Base-by-base conservation (phyloP, 1,139 yeast genomes). In the Pichia inconspicua region DNA sequence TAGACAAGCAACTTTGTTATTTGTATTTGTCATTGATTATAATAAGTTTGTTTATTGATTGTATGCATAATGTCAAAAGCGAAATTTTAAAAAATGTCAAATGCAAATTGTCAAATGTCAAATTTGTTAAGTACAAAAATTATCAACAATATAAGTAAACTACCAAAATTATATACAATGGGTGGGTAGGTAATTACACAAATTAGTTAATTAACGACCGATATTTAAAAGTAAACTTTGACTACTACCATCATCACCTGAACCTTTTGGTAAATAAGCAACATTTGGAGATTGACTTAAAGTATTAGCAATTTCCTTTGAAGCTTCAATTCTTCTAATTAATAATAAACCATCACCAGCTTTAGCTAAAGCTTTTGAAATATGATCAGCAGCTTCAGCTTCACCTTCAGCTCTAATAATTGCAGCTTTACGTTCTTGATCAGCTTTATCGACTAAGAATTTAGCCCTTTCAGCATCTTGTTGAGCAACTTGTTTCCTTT, bases 371-470 rank as follows among this genome's bases (percentile, higher is more conserved):
- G 98, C 97, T 69, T 83, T 88, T 43, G 97, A 88, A 55, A 94
- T 95, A 52, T 84, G 82, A 54, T 92, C 98, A 8, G 97, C 99
- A 49, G 96, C 88, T 68, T 94, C 98, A 41, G 98, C 98, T 70
- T 94, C 99, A 69, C 98, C 99, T 69, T 94, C 98, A 27, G 99
- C 99, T 60, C 97, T 80, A 56, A 92, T 92, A 60, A 94, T 89
- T 48, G 86, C 75, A 5, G 98, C 98, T 66, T 84, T 90, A 66
- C 95, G 81, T 68, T 92, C 97, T 69, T 94, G 99, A 68, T 92
- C 97, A 5, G 98, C 98, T 67, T 84, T 86, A 65, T 90, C 97
- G 46, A 94, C 99, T 53, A 89, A 75, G 66, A 80, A 94, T 63
- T 86, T 84, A 51, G 97, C 97, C 60, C 98, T 80, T 71, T 94